These are phyloP conservation scores for Jaapia argillacea DNA, from an alignment of 768 basidiomycete species.

Conservation along the genomic window DNA sequence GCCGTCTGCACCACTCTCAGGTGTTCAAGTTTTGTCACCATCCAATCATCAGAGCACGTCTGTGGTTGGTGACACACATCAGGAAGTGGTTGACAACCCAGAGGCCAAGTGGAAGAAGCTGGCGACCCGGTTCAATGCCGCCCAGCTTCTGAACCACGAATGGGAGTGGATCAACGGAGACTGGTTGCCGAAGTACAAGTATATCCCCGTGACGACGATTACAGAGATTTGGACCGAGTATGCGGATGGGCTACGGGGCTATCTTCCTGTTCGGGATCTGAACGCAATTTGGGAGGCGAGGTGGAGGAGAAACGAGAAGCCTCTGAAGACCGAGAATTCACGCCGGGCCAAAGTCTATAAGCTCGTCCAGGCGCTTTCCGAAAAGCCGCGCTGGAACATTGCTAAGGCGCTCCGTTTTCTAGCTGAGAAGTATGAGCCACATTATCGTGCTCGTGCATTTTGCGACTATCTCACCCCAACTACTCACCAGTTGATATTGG, in stretches of 20 bases:
- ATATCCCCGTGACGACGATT: conserved; percentile 8
- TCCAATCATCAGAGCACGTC: no score
- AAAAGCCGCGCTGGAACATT: conserved; percentile 14
- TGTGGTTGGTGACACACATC: no score
- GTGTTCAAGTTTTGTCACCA: no score
- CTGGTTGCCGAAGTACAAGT: conserved; percentile 18
- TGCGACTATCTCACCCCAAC: no score
- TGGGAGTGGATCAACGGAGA: conserved; percentile 16
- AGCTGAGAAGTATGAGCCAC: conserved; percentile 12
- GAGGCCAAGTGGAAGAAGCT: conserved; percentile 3
- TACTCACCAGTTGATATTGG: no score
- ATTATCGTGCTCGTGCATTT: no score
- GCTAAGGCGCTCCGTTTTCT: conserved; percentile 15
- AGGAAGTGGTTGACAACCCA: no score
- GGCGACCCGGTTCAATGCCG: conserved; percentile 5
- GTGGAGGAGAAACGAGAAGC: conserved; percentile 15
- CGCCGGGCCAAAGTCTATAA: conserved; percentile 13
- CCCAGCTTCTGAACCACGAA: conserved; percentile 8
- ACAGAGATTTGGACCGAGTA: conserved; percentile 20
- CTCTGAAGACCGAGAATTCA: conserved; percentile 13
- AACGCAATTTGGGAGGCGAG: conserved; percentile 10
- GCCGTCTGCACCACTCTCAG: no score
- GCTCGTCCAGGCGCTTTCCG: conserved; percentile 13
- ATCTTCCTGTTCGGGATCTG: conserved; percentile 10
- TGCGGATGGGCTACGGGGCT: conserved; percentile 15